phyloP scores from a whole-genome alignment of 495 filamentous ascomycete species.

The Penicillium goetzii region DNA sequence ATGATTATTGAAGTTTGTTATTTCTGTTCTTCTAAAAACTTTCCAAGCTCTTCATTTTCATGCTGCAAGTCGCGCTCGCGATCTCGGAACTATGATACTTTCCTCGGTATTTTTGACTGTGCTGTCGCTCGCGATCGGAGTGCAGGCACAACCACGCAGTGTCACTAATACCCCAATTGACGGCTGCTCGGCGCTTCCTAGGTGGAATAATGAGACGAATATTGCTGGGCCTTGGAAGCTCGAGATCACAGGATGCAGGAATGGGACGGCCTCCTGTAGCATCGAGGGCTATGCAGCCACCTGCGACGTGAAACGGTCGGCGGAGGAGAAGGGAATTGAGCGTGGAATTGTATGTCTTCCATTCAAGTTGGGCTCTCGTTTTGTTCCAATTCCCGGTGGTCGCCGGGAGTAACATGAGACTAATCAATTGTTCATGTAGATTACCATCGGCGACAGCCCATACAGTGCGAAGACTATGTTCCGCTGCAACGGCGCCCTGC shows the following conservation, averaged over 20 bases:
- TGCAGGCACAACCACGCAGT: slow-evolving; percentile 8
- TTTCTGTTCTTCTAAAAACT: neutral
- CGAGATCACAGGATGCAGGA: slow-evolving; percentile 10
- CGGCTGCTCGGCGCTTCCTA: slow-evolving; percentile 18
- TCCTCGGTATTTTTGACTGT: neutral
- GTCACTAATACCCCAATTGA: slow-evolving; percentile 2
- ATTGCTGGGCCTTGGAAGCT: slow-evolving; percentile 25
- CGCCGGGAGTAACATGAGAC: neutral
- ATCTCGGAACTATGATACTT: slow-evolving; percentile 5
- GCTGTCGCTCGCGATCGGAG: slow-evolving; percentile 9
- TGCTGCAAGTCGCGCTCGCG: neutral
- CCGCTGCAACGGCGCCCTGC: slow-evolving; percentile 26
- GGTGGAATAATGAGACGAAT: slow-evolving; percentile 17
- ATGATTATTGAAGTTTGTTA: neutral
- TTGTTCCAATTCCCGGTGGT: too few species aligned
- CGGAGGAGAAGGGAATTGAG: slow-evolving; percentile 18
- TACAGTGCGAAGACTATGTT: slow-evolving; percentile 15
- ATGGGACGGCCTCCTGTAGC: slow-evolving; percentile 15
- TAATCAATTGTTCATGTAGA: slow-evolving; percentile 10
- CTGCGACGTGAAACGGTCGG: slow-evolving; percentile 15
- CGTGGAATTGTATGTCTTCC: slow-evolving; percentile 15
- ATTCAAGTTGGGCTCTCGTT: neutral
- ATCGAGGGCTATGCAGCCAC: slow-evolving; percentile 19
- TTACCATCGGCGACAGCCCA: slow-evolving; percentile 14
- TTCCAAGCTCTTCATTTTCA: neutral